Percentiles rank a stretch among this genome's conserved stretches.
phyloP scores from a whole-genome alignment of 2,329 filamentous ascomycete genomes.

The Clarireedia monteithiana region DNA sequence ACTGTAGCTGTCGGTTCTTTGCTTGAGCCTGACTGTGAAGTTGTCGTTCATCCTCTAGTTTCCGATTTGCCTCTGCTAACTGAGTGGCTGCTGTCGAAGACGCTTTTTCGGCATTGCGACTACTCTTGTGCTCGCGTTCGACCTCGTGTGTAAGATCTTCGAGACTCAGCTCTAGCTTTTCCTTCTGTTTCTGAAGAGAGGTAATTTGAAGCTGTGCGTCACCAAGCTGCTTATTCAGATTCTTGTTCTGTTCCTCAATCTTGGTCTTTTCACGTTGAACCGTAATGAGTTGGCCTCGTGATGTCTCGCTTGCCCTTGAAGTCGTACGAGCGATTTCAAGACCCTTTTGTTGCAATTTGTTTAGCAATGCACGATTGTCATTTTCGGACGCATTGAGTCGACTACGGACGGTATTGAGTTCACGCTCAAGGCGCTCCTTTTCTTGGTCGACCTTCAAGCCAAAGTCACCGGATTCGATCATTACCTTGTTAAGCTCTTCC shows the following conservation, averaged over 20 bases:
- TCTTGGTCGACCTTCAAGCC: constrained; percentile 86
- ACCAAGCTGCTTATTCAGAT: constrained; percentile 74
- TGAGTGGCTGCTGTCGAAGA: constrained; percentile 74
- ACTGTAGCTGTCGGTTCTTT: constrained; percentile 74
- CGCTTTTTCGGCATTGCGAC: constrained; percentile 81
- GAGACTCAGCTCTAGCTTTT: constrained; percentile 79
- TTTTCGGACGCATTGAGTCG: constrained; percentile 89
- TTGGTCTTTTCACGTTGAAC: constrained; percentile 78
- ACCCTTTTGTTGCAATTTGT: constrained; percentile 96
- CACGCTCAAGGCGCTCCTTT: constrained; percentile 86
- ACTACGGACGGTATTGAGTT: constrained; percentile 85
- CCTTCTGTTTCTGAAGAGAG: constrained; percentile 85
- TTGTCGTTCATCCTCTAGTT: constrained; percentile 83
- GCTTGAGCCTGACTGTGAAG: constrained; percentile 77
- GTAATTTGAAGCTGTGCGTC: constrained; percentile 78
- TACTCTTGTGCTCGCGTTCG: constrained; percentile 80
- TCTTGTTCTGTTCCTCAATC: constrained; percentile 73
- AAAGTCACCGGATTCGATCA: constrained; percentile 83
- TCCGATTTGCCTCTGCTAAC: constrained; percentile 81
- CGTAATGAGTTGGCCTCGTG: constrained; percentile 65
- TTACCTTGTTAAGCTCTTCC: constrained; percentile 77
- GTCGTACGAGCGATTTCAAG: constrained; percentile 89
- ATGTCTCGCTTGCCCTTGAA: constrained; percentile 77
- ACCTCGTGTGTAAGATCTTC: constrained; percentile 93
- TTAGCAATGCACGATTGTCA: constrained; percentile 88